Percentiles rank a stretch among this genome's conserved stretches.
Conservation (phyloP, 768 basidiomycete genomes). For the Kwoniella dendrophila region DNA sequence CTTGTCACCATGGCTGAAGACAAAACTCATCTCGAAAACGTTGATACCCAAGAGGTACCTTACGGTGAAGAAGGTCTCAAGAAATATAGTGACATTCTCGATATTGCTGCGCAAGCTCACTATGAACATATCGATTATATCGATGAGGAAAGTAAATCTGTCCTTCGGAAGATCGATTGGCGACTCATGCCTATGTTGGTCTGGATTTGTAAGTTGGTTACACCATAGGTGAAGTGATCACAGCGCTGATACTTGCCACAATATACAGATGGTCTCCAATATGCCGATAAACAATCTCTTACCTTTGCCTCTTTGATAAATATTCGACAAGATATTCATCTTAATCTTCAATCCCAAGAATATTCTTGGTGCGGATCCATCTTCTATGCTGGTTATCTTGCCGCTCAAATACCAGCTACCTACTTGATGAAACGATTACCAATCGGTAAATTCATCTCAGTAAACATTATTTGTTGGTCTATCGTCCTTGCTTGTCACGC, state of each 20-base stretch:
- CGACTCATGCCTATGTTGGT: conserved; percentile 30
- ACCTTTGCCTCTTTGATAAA: conserved; percentile 30
- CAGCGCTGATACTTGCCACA: neutral
- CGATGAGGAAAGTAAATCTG: conserved; percentile 4
- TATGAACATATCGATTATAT: conserved; percentile 7
- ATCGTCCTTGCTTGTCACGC: conserved; percentile 24
- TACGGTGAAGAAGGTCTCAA: conserved; percentile 7
- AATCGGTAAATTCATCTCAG: conserved; percentile 26
- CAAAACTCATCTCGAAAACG: conserved; percentile 1
- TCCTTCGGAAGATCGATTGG: conserved; percentile 26
- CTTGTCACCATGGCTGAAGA: conserved; percentile 7
- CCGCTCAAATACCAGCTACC: conserved; percentile 27
- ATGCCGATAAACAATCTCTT: conserved; percentile 32
- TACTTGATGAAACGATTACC: conserved; percentile 30
- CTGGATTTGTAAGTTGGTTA: conserved; percentile 5
- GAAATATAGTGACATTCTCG: conserved; percentile 10
- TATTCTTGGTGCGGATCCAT: conserved; percentile 2
- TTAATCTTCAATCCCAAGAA: conserved; percentile 10
- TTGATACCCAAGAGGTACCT: neutral
- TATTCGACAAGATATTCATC: conserved; percentile 11
- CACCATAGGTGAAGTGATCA: neutral
- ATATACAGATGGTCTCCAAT: conserved; percentile 2
- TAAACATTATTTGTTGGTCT: conserved; percentile 26
- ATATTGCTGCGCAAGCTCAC: conserved; percentile 15
- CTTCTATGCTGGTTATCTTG: conserved; percentile 29